phyloP scores from a whole-genome alignment of 1,284 basidiomycete species.

The Exsudoporus floridanus region DNA sequence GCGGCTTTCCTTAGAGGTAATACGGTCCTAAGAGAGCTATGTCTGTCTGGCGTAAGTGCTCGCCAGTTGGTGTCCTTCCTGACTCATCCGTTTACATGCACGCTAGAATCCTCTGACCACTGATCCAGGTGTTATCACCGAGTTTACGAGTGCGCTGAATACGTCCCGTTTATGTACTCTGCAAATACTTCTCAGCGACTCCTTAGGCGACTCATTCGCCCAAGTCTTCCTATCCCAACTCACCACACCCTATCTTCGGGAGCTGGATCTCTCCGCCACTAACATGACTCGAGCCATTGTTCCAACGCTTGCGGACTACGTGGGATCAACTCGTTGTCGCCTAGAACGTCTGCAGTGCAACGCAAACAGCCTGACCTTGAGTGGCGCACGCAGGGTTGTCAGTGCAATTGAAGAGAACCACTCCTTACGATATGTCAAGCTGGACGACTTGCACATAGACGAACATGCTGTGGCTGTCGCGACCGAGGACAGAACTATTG shows the following conservation, averaged over 20 bases:
- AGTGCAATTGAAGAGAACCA: conserved; percentile 49
- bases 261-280: conserved; percentile 55
- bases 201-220: conserved; percentile 48
- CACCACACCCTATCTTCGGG: conserved; percentile 46
- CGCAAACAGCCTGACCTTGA: conserved; percentile 32
- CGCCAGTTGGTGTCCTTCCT: conserved; percentile 33
- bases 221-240: conserved; percentile 51
- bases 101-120: conserved; percentile 30
- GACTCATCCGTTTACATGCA: conserved; percentile 1
- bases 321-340: conserved; percentile 45
- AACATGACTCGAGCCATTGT: conserved; percentile 49
- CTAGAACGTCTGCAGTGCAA: conserved; percentile 33
- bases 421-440: conserved; percentile 48
- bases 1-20: conserved; percentile 52
- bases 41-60: conserved; percentile 55
- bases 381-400: conserved; percentile 44
- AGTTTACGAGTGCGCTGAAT: conserved; percentile 34
- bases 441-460: conserved; percentile 42
- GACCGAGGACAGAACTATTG: conserved; percentile 31
- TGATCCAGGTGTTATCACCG: conserved; percentile 27
- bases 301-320: conserved; percentile 47
- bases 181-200: conserved; percentile 29
- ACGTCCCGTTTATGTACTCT: conserved; percentile 33
- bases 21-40: conserved; percentile 46
- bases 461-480: conserved; percentile 12